Conservation (phyloP, 108 stramenopile genomes). For the Cyclotella atomus region DNA sequence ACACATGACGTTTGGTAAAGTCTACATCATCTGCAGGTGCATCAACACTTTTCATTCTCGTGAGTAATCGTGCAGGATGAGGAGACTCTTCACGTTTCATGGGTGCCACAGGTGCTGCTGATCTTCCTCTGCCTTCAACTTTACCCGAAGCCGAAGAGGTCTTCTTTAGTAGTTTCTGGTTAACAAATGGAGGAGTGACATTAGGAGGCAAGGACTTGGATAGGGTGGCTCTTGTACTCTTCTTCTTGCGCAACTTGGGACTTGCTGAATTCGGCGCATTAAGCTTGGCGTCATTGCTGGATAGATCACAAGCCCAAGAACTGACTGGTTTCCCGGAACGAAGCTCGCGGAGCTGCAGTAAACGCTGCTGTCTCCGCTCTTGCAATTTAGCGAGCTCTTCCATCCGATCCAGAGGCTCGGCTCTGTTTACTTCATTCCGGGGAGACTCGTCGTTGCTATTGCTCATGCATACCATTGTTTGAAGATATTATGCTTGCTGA, state of each 20-base stretch:
- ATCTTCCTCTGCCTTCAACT: conserved; percentile 8
- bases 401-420: conserved; percentile 9
- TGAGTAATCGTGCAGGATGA: background rate
- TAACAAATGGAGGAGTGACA: background rate
- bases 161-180: background rate
- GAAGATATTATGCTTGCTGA: no score
- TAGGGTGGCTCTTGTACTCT: background rate
- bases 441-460: conserved; percentile 2
- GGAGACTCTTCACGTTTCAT: conserved; percentile 8
- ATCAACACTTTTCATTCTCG: background rate
- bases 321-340: background rate
- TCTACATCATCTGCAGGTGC: conserved; percentile 1
- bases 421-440: no score
- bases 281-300: background rate
- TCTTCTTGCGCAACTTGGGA: background rate
- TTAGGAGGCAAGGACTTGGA: conserved; percentile 5
- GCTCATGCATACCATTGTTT: conserved; percentile 7
- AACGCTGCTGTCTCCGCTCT: conserved; percentile 7
- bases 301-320: background rate
- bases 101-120: background rate
- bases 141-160: background rate
- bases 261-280: background rate
- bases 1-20: background rate
- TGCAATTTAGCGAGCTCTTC: conserved; percentile 10
- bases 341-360: conserved; percentile 8